Evolutionary conservation across 2,329 filamentous ascomycete species (phyloP).

Genomic region (Colletotrichum cuscutae): DNA sequence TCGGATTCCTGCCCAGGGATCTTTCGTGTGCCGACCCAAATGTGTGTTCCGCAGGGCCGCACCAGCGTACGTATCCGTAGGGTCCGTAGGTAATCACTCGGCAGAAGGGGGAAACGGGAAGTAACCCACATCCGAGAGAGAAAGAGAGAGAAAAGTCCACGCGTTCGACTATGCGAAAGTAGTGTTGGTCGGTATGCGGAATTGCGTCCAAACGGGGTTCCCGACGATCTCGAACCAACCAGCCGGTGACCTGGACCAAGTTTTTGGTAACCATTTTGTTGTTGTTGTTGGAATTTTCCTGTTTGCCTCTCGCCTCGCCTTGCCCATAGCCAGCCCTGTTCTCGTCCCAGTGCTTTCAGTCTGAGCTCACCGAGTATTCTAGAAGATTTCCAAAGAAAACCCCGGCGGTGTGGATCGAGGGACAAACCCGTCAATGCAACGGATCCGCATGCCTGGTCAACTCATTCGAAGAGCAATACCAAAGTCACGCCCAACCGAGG

Average conservation of each 20-base stretch:
- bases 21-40: background rate
- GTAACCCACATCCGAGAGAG: background rate
- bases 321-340: background rate
- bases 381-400: conserved; percentile 15
- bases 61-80: background rate
- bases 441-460: background rate
- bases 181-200: background rate
- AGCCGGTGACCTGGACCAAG: background rate
- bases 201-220: conserved; percentile 12
- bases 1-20: background rate
- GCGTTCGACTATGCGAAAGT: conserved; percentile 4
- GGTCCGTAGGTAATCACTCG: background rate
- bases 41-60: too few relatives aligned
- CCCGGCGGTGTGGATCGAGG: background rate
- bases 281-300: background rate
- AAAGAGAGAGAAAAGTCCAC: background rate
- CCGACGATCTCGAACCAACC: conserved; percentile 2
- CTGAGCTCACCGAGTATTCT: background rate
- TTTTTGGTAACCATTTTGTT: background rate
- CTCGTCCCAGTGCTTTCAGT: background rate
- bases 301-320: background rate
- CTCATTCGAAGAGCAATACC: background rate
- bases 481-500: background rate
- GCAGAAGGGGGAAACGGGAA: background rate
- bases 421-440: conserved; percentile 2